Conservation (phyloP, 2,329 filamentous ascomycete genomes). For the Colletotrichum chlorophyti region DNA sequence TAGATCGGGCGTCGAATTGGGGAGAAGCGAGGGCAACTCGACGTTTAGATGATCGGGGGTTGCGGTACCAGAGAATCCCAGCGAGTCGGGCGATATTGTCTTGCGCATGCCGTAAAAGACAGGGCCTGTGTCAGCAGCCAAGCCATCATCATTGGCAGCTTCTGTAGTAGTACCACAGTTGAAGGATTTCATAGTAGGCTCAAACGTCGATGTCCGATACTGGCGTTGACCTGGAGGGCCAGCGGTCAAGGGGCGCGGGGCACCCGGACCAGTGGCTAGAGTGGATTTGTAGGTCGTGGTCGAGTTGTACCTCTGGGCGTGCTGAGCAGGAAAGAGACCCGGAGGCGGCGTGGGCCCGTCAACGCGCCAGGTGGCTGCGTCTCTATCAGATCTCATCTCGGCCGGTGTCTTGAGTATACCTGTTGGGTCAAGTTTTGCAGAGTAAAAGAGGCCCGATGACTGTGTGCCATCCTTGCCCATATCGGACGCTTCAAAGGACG, state of each 20-base stretch:
- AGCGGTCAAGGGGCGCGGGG: slow-evolving; percentile 59
- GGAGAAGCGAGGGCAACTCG: background rate
- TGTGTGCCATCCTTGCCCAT: background rate
- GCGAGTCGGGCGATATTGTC: background rate
- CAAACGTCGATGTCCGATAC: slow-evolving; percentile 51
- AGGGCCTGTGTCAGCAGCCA: slow-evolving; percentile 29
- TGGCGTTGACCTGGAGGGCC: slow-evolving; percentile 62
- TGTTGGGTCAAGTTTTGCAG: background rate
- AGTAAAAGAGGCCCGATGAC: slow-evolving; percentile 11
- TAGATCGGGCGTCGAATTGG: background rate
- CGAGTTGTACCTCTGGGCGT: slow-evolving; percentile 12
- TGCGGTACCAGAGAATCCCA: background rate
- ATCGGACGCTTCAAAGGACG: background rate
- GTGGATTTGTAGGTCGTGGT: slow-evolving; percentile 29
- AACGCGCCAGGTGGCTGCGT: slow-evolving; percentile 2
- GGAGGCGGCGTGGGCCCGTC: slow-evolving; percentile 22
- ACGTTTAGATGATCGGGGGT: slow-evolving; percentile 10
- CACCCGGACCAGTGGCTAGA: slow-evolving; percentile 45
- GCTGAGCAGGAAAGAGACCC: background rate
- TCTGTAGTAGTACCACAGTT: slow-evolving; percentile 36
- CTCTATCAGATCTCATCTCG: slow-evolving; percentile 3
- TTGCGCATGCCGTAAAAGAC: slow-evolving; percentile 33
- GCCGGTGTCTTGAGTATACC: background rate
- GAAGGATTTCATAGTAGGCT: slow-evolving; percentile 44
- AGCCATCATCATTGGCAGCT: slow-evolving; percentile 32